Evolutionary conservation across 2,329 filamentous ascomycete genomes (phyloP), one percentile per base, ranked within the genome.

Genomic region (Sarocladium kiliense): DNA sequence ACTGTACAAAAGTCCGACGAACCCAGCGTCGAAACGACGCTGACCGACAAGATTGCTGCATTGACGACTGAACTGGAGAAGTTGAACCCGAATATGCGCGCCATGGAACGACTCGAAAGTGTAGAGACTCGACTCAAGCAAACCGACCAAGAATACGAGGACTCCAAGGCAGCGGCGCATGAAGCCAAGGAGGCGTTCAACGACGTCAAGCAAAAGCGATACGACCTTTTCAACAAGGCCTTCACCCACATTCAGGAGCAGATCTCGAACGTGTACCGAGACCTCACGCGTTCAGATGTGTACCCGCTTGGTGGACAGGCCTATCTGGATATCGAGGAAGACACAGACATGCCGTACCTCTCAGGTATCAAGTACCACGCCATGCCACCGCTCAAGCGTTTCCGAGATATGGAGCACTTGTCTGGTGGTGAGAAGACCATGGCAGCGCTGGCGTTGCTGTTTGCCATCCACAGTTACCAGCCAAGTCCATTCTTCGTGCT

Each of bases 401-500:
- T 99, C 82, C 84, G 94, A 64, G 95, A 99, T 70, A 99, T 99
- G 94, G 94, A 99, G 71, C 94, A 97, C 68, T 77, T 99, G 10
- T 96, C 91, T 1, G 94, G 94, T 64, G 94, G 94, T 55, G 94
- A 99, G 74, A 99, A 99, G 79, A 99, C 94, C 0, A 99, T 99
- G 87, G 94, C 94, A 1, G 94, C 94, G 14, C 78, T 99, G 37
- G 94, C 94, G n/a, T 79, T 99, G 39, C 81, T 99, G 3, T 99
- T 99, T 68, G 94, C 94, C 21, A 92, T 99, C 56, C 94, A 99
- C 76, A 92, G 88, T 57, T 99, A 93, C 75, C 92, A 97, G 68
- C 93, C 94, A 0, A 90, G 85, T 58, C 94, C 95, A 0, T 99
- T 99, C 77, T 99, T 99, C 70, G 94, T 99, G 32, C 84, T 99